Conservation (phyloP, 768 basidiomycete genomes). For the Tricholoma furcatifolium region DNA sequence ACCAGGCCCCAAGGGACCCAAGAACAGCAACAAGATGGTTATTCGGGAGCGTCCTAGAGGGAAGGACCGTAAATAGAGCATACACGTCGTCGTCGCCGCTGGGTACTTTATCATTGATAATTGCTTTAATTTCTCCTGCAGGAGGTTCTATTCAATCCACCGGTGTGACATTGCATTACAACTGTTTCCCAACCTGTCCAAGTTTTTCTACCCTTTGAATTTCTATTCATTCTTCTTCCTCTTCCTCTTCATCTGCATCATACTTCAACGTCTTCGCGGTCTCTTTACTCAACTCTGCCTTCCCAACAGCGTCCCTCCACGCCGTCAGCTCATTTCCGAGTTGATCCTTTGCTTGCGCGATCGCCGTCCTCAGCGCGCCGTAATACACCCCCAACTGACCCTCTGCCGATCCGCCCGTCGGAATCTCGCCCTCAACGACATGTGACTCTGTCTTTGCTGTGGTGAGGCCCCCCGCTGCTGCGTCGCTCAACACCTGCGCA, state of each 20-base stretch:
- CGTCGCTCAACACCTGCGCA: slow-evolving; percentile 18
- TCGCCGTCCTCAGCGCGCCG: slow-evolving; percentile 41
- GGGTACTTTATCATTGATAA: slow-evolving; percentile 9
- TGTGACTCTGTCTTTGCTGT: slow-evolving; percentile 21
- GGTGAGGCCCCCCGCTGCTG: slow-evolving; percentile 12
- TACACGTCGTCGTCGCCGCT: background rate
- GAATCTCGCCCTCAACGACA: slow-evolving; percentile 10
- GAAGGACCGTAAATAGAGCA: slow-evolving; percentile 41
- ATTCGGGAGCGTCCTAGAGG: slow-evolving; percentile 83
- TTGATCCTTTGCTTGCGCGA: slow-evolving; percentile 50
- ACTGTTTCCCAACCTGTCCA: slow-evolving; percentile 5
- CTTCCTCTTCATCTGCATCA: slow-evolving; percentile 47
- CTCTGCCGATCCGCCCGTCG: slow-evolving; percentile 1
- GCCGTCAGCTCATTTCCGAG: slow-evolving; percentile 69
- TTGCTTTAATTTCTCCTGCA: slow-evolving; percentile 3
- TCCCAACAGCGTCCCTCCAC: slow-evolving; percentile 76
- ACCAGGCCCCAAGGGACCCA: slow-evolving; percentile 87
- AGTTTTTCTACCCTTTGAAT: background rate
- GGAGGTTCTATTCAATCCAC: background rate
- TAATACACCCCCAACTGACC: slow-evolving; percentile 45
- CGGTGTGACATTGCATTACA: slow-evolving; percentile 1
- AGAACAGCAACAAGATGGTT: slow-evolving; percentile 59
- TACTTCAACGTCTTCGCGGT: slow-evolving; percentile 35
- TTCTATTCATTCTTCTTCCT: slow-evolving; percentile 36
- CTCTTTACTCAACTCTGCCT: slow-evolving; percentile 61